phyloP scores from a whole-genome alignment of 208 protist species.

The Strigomonas galati region DNA sequence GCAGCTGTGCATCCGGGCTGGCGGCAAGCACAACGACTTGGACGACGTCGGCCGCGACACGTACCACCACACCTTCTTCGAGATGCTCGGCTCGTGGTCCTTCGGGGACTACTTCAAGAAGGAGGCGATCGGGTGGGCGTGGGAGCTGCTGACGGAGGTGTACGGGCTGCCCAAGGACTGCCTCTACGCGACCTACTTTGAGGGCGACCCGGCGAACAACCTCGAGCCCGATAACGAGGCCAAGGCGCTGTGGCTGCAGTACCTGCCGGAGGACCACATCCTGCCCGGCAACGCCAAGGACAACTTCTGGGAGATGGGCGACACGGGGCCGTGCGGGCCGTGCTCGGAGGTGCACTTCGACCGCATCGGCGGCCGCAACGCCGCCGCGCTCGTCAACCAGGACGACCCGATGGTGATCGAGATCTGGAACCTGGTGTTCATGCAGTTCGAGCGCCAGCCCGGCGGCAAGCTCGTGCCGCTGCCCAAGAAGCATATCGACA shows the following conservation, averaged over 20 bases:
- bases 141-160: slow-evolving; percentile 96
- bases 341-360: slow-evolving; percentile 99
- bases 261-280: slow-evolving; percentile 88
- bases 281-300: slow-evolving; percentile 95
- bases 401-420: slow-evolving; percentile 99
- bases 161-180: slow-evolving; percentile 91
- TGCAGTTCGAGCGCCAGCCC: slow-evolving; percentile 96
- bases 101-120: slow-evolving; percentile 99
- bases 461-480: slow-evolving; percentile 85
- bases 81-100: slow-evolving; percentile 99
- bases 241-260: slow-evolving; percentile 90
- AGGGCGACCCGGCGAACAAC: slow-evolving; percentile 86
- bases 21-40: slow-evolving; percentile 99
- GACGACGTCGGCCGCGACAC: slow-evolving; percentile 99
- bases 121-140: slow-evolving; percentile 97
- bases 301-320: slow-evolving; percentile 99
- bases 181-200: slow-evolving; percentile 99
- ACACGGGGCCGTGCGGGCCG: slow-evolving; percentile 97
- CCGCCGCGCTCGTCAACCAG: slow-evolving; percentile 95
- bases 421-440: slow-evolving; percentile 99
- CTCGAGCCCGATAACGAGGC: slow-evolving; percentile 93
- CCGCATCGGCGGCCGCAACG: slow-evolving; percentile 95
- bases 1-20: slow-evolving; percentile 99
- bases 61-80: slow-evolving; percentile 99
- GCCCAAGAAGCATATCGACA: slow-evolving; percentile 96